Conservation (phyloP, 805 yeast species). For the Candida michaelii region DNA sequence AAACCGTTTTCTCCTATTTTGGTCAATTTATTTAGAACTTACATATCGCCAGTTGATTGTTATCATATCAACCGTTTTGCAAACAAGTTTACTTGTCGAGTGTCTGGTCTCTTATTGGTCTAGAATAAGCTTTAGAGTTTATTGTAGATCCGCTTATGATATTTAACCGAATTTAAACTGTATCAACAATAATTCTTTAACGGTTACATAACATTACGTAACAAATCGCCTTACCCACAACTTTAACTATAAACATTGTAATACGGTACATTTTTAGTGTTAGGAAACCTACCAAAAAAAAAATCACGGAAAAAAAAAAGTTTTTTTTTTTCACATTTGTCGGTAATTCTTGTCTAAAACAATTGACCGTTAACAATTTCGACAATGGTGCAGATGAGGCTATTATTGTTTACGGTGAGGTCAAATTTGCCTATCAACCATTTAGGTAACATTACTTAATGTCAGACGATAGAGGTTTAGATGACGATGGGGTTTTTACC, state of each 20-base stretch:
- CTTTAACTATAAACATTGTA: not conserved
- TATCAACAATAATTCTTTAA: not conserved
- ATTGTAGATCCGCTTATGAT: conserved; percentile 3
- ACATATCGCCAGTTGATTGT: conserved; percentile 1
- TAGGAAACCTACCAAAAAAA: too few relatives aligned
- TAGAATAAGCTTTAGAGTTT: conserved; percentile 5
- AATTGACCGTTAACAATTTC: conserved; percentile 1
- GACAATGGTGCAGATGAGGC: conserved; percentile 1
- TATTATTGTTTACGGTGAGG: conserved; percentile 2
- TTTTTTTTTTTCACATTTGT: not conserved
- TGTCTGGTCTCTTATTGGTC: not conserved
- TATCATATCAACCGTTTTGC: too few relatives aligned
- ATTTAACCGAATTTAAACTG: conserved; percentile 1
- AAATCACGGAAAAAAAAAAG: not conserved
- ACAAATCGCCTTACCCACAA: conserved; percentile 1
- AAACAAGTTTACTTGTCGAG: too few relatives aligned
- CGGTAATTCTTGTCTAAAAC: conserved; percentile 6
- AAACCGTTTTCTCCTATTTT: conserved; percentile 2
- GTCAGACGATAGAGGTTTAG: not conserved
- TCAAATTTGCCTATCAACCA: conserved; percentile 1
- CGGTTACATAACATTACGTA: not conserved
- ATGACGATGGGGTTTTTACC: not conserved
- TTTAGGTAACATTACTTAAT: not conserved
- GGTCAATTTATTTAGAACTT: not conserved
- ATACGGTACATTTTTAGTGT: not conserved